A percentile compares a stretch with the other conserved stretches of the same genome.
These are phyloP conservation scores for Fusarium irregulare DNA, from an alignment of 2,329 filamentous ascomycete genomes.

Conservation along the genomic window DNA sequence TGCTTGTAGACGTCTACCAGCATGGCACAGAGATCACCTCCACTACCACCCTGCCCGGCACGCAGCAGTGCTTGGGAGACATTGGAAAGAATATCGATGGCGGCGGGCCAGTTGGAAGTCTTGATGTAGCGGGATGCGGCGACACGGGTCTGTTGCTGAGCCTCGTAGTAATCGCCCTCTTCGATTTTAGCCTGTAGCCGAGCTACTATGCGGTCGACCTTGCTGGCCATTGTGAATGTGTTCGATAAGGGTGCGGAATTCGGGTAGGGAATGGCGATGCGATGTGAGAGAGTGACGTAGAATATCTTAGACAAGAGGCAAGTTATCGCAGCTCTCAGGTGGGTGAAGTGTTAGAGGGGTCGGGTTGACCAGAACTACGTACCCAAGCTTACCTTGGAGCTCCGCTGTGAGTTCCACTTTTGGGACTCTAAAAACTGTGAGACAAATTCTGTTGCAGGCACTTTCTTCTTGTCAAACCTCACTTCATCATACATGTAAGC, in stretches of 20 bases:
- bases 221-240: conserved; percentile 52
- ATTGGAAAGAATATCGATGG: conserved; percentile 85
- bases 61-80: conserved; percentile 88
- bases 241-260: background rate
- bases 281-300: conserved; percentile 32
- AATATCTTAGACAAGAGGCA: conserved; percentile 29
- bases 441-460: background rate
- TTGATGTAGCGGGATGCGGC: conserved; percentile 96
- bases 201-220: conserved; percentile 64
- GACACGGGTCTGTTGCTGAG: conserved; percentile 96
- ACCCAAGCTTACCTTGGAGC: conserved; percentile 23
- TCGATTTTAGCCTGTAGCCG: conserved; percentile 86
- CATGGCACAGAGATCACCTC: conserved; percentile 88
- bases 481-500: background rate
- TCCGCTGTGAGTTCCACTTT: conserved; percentile 24
- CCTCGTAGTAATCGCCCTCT: conserved; percentile 96
- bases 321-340: conserved; percentile 26
- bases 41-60: conserved; percentile 92
- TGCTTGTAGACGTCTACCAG: conserved; percentile 92
- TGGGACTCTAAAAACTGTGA: background rate
- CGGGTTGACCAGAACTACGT: conserved; percentile 25
- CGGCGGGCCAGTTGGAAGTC: conserved; percentile 82
- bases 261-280: background rate
- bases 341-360: conserved; percentile 36
- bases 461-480: background rate